phyloP scores from a whole-genome alignment of 1,139 yeast genomes.

The Saccharomyces hybrid region DNA sequence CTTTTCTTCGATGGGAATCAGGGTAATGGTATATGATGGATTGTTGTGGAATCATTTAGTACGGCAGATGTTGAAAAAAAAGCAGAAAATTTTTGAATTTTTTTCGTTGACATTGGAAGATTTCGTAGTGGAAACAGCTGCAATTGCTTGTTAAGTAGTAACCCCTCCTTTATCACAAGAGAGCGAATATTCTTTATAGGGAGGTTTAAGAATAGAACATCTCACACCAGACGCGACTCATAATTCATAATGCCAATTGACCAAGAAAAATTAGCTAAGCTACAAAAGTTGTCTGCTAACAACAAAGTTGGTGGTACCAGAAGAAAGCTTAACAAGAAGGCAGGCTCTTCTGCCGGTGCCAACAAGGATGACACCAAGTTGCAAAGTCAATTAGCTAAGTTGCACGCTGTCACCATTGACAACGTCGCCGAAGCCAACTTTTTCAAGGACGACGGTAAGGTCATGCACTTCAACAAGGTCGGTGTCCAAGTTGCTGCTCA shows the following conservation, averaged over 20 bases:
- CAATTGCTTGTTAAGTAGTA: neutral
- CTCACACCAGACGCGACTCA: neutral
- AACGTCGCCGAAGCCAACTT: conserved; percentile 96
- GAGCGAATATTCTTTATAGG: neutral
- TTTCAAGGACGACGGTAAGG: conserved; percentile 94
- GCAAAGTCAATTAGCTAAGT: conserved; percentile 81
- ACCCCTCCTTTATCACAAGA: neutral
- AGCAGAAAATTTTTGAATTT: neutral
- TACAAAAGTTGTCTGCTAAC: conserved; percentile 62
- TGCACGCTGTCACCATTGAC: conserved; percentile 82
- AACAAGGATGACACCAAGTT: conserved; percentile 78
- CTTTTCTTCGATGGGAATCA: neutral
- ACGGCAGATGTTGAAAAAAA: neutral
- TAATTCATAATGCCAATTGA: conserved; percentile 60
- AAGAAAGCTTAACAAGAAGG: conserved; percentile 66
- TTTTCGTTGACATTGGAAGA: neutral
- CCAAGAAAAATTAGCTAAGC: conserved; percentile 80
- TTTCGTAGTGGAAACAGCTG: neutral
- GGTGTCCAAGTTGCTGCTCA: conserved; percentile 91
- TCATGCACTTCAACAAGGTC: conserved; percentile 90
- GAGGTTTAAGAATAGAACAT: neutral
- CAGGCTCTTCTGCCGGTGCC: conserved; percentile 29
- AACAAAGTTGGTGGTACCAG: conserved; percentile 88
- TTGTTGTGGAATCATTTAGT: neutral
- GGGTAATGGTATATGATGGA: neutral